Base-by-base conservation (phyloP, 1,284 basidiomycete species). In the Cutaneotrichosporon curvatum region DNA sequence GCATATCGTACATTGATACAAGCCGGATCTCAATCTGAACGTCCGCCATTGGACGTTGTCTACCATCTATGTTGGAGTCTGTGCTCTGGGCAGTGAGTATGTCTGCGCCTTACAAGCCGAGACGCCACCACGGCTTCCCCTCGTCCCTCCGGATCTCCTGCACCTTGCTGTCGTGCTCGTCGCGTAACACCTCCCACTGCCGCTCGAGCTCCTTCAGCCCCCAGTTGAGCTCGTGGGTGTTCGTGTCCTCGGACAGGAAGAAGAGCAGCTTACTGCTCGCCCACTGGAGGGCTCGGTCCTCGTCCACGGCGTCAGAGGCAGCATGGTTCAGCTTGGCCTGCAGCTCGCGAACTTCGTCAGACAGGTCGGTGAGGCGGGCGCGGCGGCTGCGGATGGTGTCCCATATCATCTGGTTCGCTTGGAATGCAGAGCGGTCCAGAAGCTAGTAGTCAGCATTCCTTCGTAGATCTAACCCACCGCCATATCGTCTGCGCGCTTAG, bases 161-260 rank as follows among this genome's bases (percentile, higher is more conserved):
- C 20, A 25, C 34, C 4, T 43, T 37, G 19, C 21, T 22, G 19
- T 37, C 16, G 18, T 44, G 41, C 38, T 55, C 57, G 34, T 39
- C 46, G 36, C 57, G 42, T n/a, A 63, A 51, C 9, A 51, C 42
- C 37, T 61, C 56, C 61, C 58, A 67, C 40, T 60, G 59, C 41
- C 58, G 59, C 43, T 59, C 58, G 48, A 69, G 50, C 32, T 53
- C 50, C 19, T 57, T 42, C 35, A 67, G 47, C 20, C 52, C 55
- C 56, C 59, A 61, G 33, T 54, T 47, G 14, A 69, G 43, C 46
- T 67, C 63, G 34, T 59, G 47, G 28, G 52, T 48, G 44, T 64
- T 59, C 19, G 58, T 62, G 48, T 67, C 64, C 40, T 64, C 67
- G 34, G 52, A 55, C 20, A 64, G 43, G 40, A 60, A 61, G 48